Percentiles rank a stretch among this genome's conserved stretches.
These are phyloP conservation scores for Chlorella variabilis DNA, from an alignment of 163 green algal species.

Conservation along the genomic window DNA sequence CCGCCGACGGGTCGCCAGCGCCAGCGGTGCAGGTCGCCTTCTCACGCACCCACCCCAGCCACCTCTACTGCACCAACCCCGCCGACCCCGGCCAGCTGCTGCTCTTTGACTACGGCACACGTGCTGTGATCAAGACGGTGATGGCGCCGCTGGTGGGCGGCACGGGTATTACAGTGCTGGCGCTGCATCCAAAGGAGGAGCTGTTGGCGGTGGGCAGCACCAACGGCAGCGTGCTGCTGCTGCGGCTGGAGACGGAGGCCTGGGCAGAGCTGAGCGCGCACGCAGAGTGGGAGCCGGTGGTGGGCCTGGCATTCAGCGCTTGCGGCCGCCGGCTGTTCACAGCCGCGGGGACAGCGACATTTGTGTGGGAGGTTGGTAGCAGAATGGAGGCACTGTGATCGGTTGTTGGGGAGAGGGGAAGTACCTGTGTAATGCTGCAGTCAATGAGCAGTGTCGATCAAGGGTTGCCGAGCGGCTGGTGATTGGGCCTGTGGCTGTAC, in stretches of 20 bases:
- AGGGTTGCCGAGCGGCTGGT: too few species aligned
- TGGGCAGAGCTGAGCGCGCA: constrained; percentile 48
- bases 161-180: constrained; percentile 34
- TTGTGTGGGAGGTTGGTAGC: constrained; percentile 38
- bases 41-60: constrained; percentile 26
- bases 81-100: constrained; percentile 45
- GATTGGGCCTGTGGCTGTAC: too few species aligned
- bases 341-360: constrained; percentile 27
- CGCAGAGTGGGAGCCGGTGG: constrained; percentile 16
- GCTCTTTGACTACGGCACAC: constrained; percentile 58
- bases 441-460: too few species aligned
- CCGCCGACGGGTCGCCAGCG: not conserved
- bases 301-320: constrained; percentile 38
- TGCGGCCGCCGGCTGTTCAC: constrained; percentile 29
- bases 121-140: constrained; percentile 40
- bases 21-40: constrained; percentile 21
- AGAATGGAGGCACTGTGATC: not conserved
- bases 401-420: too few species aligned
- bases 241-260: constrained; percentile 43
- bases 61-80: constrained; percentile 51
- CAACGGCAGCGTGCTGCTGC: constrained; percentile 46
- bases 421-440: too few species aligned
- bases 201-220: constrained; percentile 47
- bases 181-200: constrained; percentile 34
- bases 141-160: not conserved